Evolutionary conservation across 352 stramenopile genomes (phyloP).

Genomic region (Poterioochromonas sp.): DNA sequence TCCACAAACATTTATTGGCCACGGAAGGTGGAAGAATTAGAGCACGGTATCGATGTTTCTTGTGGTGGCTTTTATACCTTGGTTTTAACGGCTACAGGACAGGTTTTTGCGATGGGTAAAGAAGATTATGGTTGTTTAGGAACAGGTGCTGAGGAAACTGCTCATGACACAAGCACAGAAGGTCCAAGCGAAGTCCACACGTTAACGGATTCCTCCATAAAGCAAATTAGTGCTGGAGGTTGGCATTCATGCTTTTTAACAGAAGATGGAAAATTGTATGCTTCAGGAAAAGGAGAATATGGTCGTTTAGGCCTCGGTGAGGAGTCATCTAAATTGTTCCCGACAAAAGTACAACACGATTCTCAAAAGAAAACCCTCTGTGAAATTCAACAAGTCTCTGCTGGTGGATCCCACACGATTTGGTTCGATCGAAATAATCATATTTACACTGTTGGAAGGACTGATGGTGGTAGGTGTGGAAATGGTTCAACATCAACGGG

Average conservation of each 20-base stretch:
- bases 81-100: neutral
- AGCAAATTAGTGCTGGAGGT: neutral
- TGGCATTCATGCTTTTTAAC: slow-evolving; percentile 22
- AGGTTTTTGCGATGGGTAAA: slow-evolving; percentile 26
- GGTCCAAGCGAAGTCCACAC: neutral
- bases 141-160: neutral
- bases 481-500: neutral
- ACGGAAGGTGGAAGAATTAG: neutral
- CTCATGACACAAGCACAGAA: neutral
- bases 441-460: slow-evolving; percentile 3
- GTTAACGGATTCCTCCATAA: neutral
- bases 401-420: slow-evolving; percentile 24
- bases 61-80: slow-evolving; percentile 33
- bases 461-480: slow-evolving; percentile 25
- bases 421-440: neutral
- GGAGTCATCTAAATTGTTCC: neutral
- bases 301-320: slow-evolving; percentile 12
- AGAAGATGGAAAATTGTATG: neutral
- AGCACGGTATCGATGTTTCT: neutral
- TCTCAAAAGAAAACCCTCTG: neutral
- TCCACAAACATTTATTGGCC: neutral
- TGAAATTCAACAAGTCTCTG: neutral
- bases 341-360: neutral
- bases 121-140: slow-evolving; percentile 30
- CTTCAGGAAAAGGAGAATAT: slow-evolving; percentile 34